Evolutionary conservation across 441 rosid genomes (phyloP).

Genomic region (Omphalea diandra): DNA sequence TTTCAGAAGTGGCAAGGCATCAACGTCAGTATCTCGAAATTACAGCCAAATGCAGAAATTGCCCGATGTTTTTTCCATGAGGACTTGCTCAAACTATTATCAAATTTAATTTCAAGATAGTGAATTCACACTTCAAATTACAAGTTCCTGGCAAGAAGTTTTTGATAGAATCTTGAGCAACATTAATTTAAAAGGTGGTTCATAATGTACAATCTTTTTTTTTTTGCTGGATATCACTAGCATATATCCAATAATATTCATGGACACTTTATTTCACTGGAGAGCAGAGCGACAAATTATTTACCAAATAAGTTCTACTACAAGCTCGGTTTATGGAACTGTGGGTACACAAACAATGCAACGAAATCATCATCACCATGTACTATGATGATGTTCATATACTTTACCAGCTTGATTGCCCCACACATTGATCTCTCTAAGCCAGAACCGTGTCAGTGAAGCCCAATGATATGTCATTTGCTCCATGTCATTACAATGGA

Average conservation of each 20-base stretch:
- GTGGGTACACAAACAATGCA: no score
- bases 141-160: neutral
- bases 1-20: neutral
- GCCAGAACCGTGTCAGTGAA: constrained; percentile 6
- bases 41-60: neutral
- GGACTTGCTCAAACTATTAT: neutral
- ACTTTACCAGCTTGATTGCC: constrained; percentile 1
- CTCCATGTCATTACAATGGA: constrained; percentile 40
- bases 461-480: neutral
- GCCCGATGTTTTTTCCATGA: neutral
- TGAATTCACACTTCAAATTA: neutral
- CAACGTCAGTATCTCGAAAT: neutral
- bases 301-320: constrained; percentile 6
- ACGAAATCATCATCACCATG: no score
- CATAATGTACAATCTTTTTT: no score
- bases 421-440: constrained; percentile 8
- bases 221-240: no score
- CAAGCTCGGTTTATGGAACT: constrained; percentile 1
- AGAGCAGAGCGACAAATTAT: neutral
- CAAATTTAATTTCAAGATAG: neutral
- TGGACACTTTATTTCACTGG: neutral
- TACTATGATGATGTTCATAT: no score
- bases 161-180: neutral
- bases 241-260: neutral
- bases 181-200: no score